These are phyloP conservation scores for Bolboschoenoplectus hybrid DNA, from an alignment of 202 grass and related monocot genomes.

Conservation along the genomic window DNA sequence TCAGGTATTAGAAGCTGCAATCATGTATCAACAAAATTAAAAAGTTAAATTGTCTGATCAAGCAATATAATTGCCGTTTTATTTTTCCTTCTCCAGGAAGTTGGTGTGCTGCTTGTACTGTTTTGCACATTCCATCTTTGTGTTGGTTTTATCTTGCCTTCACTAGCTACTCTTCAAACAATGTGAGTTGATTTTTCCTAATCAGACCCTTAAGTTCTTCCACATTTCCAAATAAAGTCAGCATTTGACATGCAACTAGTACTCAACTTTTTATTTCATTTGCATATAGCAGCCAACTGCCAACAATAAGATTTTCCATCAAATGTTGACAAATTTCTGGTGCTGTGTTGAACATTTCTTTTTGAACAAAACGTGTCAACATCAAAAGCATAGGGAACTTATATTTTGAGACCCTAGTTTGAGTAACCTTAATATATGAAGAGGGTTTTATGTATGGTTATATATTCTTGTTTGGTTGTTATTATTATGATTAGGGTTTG, in stretches of 20 bases:
- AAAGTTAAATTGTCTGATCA: slow-evolving; percentile 19
- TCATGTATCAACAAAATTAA: neutral
- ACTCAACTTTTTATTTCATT: neutral
- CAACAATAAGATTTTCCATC: neutral
- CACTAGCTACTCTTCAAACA: slow-evolving; percentile 79
- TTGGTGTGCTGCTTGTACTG: slow-evolving; percentile 66
- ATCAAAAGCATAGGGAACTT: neutral
- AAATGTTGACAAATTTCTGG: neutral
- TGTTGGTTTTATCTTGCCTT: slow-evolving; percentile 87
- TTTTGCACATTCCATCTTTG: slow-evolving; percentile 88
- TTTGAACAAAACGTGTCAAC: neutral
- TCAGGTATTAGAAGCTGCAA: slow-evolving; percentile 49
- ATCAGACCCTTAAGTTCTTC: neutral
- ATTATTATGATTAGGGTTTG: neutral
- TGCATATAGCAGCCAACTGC: neutral
- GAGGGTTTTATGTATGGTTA: neutral
- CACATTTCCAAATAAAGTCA: neutral
- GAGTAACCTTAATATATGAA: neutral
- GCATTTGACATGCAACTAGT: neutral
- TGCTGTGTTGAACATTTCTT: neutral
- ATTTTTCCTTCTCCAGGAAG: slow-evolving; percentile 56
- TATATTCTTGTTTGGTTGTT: neutral
- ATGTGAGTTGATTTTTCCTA: slow-evolving; percentile 53
- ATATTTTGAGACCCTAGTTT: neutral
- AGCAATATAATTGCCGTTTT: slow-evolving; percentile 10